Percentiles rank a stretch among this genome's conserved stretches.
Conservation (phyloP, 1,284 basidiomycete genomes). For the Apiotrichum domesticum region DNA sequence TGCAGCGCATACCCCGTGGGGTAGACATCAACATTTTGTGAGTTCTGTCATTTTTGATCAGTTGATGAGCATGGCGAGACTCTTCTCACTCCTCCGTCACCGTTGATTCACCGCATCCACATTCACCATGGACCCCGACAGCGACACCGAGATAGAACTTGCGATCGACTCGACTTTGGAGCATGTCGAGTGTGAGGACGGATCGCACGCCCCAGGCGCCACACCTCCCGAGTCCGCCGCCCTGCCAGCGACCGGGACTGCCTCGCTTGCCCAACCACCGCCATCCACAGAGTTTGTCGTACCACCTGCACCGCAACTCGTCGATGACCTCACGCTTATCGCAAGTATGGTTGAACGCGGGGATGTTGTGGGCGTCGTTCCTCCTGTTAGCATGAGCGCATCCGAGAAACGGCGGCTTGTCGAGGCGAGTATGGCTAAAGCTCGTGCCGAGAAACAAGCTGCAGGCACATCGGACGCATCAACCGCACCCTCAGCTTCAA, state of each 20-base stretch:
- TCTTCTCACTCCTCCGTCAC: too few relatives aligned
- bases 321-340: constrained; percentile 40
- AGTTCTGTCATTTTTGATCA: too few relatives aligned
- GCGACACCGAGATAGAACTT: constrained; percentile 13
- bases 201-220: not conserved
- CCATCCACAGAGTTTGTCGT: constrained; percentile 7
- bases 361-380: constrained; percentile 36
- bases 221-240: not conserved
- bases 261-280: not conserved
- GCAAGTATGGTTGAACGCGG: constrained; percentile 39
- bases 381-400: constrained; percentile 27
- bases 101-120: too few relatives aligned
- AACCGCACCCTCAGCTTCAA: too few relatives aligned
- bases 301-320: constrained; percentile 19
- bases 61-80: too few relatives aligned
- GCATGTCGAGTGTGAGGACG: too few relatives aligned
- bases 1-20: too few relatives aligned
- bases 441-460: not conserved
- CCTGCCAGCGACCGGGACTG: not conserved
- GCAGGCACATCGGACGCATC: constrained; percentile 1
- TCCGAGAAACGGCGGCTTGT: constrained; percentile 33
- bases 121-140: constrained; percentile 4
- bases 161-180: constrained; percentile 2
- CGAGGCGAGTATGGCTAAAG: constrained; percentile 25
- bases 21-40: too few relatives aligned